phyloP scores from a whole-genome alignment of 257 asterid species.

The Nicotiana attenuata region DNA sequence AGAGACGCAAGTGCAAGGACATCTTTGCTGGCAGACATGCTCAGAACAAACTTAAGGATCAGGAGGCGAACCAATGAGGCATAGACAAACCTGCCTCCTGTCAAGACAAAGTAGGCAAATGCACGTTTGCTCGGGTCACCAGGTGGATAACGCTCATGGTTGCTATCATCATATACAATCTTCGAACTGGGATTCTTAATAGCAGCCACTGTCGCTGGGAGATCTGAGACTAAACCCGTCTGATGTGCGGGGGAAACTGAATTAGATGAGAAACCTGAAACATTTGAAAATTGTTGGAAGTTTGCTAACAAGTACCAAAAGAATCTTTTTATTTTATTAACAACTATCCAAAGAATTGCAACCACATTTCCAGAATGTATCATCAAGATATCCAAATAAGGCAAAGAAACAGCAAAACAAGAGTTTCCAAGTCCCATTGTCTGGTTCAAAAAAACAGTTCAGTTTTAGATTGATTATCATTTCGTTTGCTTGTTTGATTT shows the following conservation, averaged over 20 bases:
- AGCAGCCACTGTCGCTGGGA: slow-evolving; percentile 71
- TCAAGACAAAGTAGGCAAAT: slow-evolving; percentile 79
- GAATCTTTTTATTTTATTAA: background rate
- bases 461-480: background rate
- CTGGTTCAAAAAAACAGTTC: background rate
- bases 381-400: background rate
- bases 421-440: background rate
- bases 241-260: slow-evolving; percentile 43
- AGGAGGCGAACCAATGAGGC: slow-evolving; percentile 90
- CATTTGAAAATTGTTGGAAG: slow-evolving; percentile 11
- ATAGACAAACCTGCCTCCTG: slow-evolving; percentile 91
- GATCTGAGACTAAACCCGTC: slow-evolving; percentile 32
- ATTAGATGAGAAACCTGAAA: slow-evolving; percentile 60
- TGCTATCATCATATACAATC: slow-evolving; percentile 67
- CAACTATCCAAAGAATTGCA: background rate
- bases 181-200: slow-evolving; percentile 77
- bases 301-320: background rate
- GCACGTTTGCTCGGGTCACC: slow-evolving; percentile 97
- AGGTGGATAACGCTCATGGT: slow-evolving; percentile 85
- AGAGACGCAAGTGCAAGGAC: slow-evolving; percentile 92
- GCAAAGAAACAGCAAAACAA: background rate
- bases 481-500: background rate
- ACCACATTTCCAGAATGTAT: background rate
- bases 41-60: slow-evolving; percentile 76
- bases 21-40: slow-evolving; percentile 97